Evolutionary conservation across 140 eudicot genomes (phyloP).

Genomic region (Anethum foeniculum): DNA sequence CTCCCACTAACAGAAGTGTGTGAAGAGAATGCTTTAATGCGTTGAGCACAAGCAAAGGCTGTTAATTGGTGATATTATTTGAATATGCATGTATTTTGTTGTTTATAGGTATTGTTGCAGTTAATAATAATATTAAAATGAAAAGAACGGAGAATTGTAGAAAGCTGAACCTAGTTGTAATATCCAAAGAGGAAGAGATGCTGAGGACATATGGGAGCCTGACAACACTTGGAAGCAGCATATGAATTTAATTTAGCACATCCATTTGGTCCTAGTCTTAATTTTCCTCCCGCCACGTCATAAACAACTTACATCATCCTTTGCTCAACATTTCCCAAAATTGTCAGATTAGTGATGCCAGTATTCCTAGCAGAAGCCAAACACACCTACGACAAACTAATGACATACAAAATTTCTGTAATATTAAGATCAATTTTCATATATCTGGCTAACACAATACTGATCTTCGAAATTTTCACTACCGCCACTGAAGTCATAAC

Average conservation of each 20-base stretch:
- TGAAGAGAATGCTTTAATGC: no score
- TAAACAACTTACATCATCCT: conserved; percentile 49
- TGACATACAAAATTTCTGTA: conserved; percentile 29
- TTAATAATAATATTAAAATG: no score
- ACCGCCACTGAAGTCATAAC: conserved; percentile 53
- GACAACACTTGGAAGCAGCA: background rate
- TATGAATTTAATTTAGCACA: conserved; percentile 24
- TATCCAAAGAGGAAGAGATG: no score
- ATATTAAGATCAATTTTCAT: conserved; percentile 21
- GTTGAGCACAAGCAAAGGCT: no score
- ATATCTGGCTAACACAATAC: conserved; percentile 29
- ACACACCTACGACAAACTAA: conserved; percentile 23
- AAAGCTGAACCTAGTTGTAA: no score
- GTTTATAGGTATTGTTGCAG: no score
- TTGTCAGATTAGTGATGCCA: conserved; percentile 31
- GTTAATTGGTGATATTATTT: no score
- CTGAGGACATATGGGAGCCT: background rate
- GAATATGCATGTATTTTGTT: no score
- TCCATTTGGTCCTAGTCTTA: conserved; percentile 55
- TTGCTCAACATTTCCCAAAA: conserved; percentile 58
- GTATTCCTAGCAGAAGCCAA: conserved; percentile 59
- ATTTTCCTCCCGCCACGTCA: conserved; percentile 52
- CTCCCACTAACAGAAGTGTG: no score
- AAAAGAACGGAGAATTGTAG: no score
- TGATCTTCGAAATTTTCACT: conserved; percentile 34